Evolutionary conservation across 2,329 filamentous ascomycete species (phyloP), one percentile per base, ranked within the genome.

Genomic region (Leptographium galeiforme): DNA sequence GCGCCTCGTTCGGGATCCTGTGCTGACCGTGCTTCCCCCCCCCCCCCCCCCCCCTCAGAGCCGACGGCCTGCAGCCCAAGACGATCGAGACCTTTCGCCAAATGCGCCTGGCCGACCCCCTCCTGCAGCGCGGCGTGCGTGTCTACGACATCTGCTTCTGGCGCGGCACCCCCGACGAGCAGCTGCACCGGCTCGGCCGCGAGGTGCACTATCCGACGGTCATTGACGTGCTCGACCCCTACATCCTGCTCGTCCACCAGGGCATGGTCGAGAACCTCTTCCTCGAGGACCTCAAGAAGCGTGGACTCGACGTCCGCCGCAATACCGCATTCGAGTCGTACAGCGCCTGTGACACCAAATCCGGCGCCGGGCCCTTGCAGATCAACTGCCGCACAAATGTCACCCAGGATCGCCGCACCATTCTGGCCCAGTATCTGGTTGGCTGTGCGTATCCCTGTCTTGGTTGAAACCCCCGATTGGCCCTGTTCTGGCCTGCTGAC

Each of bases 81-180:
- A 85, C 84, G 1, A 86, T 89, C 61, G 85, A 89, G 69, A 89
- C 85, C 0, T 77, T 88, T 60, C 77, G 79, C 57, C 84, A 87
- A 67, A 80, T 89, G 72, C 74, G 83, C 38, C 68, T 88, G n/a
- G 82, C 79, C n/a, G 83, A 87, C 57, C 71, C 77, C 2, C 66
- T 89, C 34, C 66, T 89, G 44, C 77, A 78, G 57, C 77, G 81
- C 60, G 84, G 82, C 34, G 84, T 84, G 50, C 79, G 78, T 47
- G 79, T 89, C 46, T 86, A 84, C 66, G 85, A 89, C 62, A 88
- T 89, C 56, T 75, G 80, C 45, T 87, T 87, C 64, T 89, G 85
- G 83, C 78, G 79, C 41, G 73, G 78, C 54, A 66, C 66, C 33
- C 77, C 81, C 63, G 78, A 78, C 18, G 69, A 82, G 52, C 78